phyloP scores from a whole-genome alignment of 768 basidiomycete genomes.

The Suillus subalutaceus region DNA sequence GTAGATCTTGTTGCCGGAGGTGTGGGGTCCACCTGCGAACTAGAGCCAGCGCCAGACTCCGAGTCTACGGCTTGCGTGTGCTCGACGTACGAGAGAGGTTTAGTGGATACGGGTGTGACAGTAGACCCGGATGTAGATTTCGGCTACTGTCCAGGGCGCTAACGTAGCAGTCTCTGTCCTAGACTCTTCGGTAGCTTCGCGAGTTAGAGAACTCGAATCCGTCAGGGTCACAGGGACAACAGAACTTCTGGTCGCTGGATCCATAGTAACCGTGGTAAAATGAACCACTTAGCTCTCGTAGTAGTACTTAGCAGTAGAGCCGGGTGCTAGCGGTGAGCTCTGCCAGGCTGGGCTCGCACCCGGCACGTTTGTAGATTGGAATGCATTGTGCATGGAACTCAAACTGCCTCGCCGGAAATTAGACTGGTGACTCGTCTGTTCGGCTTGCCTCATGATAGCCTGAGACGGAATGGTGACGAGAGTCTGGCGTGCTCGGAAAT shows the following conservation, averaged over 20 bases:
- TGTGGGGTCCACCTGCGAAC: not conserved
- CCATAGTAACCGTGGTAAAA: not conserved
- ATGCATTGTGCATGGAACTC: not conserved
- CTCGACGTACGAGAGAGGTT: not conserved
- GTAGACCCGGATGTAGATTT: not conserved
- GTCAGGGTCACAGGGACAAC: not conserved
- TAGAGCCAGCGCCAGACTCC: not conserved
- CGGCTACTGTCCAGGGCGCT: too few species aligned
- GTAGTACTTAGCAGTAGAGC: not conserved
- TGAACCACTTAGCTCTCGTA: conserved; percentile 1
- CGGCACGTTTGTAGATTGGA: not conserved
- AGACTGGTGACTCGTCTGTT: not conserved
- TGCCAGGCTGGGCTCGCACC: not conserved
- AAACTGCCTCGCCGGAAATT: not conserved
- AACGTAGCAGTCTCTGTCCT: not conserved
- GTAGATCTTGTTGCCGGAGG: not conserved
- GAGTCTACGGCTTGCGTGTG: not conserved
- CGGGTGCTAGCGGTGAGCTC: not conserved
- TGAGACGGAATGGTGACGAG: not conserved
- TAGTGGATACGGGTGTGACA: not conserved
- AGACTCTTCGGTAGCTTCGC: not conserved
- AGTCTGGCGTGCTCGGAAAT: not conserved
- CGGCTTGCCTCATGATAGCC: not conserved
- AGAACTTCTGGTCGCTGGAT: not conserved
- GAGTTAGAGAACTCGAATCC: not conserved